These are phyloP conservation scores for Citrus glauca DNA, from an alignment of 345 rosid species.

Conservation along the genomic window DNA sequence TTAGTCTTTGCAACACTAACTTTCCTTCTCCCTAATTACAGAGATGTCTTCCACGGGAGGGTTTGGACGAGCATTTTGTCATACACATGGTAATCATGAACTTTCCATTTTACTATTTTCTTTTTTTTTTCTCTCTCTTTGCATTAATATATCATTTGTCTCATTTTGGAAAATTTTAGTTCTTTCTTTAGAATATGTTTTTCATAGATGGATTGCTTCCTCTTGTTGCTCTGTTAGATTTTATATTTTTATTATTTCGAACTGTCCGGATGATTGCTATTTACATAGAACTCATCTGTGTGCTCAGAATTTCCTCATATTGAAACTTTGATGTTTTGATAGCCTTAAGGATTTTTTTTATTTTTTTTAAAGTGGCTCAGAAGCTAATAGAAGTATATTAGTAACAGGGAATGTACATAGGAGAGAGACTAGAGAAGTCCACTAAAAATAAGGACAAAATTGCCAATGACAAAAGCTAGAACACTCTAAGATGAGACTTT, in stretches of 20 bases:
- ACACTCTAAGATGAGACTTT: no score
- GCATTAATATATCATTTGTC: not conserved
- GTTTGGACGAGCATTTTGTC: slow-evolving; percentile 81
- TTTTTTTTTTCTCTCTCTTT: not conserved
- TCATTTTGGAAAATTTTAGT: not conserved
- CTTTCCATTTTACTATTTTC: not conserved
- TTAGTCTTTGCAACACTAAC: slow-evolving; percentile 11
- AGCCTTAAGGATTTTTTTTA: not conserved
- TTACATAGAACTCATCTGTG: not conserved
- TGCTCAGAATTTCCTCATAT: not conserved
- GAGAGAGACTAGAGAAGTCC: no score
- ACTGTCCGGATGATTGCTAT: not conserved
- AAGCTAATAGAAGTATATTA: no score
- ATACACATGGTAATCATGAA: slow-evolving; percentile 71
- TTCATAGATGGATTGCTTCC: not conserved
- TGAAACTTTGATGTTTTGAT: not conserved
- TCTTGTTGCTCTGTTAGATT: not conserved
- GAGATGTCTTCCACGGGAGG: slow-evolving; percentile 87
- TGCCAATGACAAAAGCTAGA: no score
- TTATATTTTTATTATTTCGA: not conserved
- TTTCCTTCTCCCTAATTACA: slow-evolving; percentile 23
- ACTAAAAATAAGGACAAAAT: no score
- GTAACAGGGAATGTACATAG: no score
- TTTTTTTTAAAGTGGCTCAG: no score
- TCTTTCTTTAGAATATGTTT: not conserved